Conservation (phyloP, 2,329 filamentous ascomycete genomes). For the Elsinoe fawcettii region DNA sequence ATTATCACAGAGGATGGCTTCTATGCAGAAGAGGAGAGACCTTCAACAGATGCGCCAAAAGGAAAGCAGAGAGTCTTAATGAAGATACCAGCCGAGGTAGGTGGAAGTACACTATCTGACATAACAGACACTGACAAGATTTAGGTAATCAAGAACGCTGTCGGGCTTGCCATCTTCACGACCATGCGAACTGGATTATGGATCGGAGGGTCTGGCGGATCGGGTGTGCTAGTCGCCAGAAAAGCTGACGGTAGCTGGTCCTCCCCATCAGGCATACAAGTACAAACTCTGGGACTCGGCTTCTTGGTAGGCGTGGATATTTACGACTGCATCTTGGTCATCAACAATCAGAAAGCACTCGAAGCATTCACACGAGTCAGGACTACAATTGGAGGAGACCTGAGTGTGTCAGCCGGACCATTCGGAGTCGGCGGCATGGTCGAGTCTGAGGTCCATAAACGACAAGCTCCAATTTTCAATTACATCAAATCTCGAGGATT, state of each 20-base stretch:
- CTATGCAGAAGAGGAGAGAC: slow-evolving; percentile 49
- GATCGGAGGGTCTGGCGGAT: slow-evolving; percentile 84
- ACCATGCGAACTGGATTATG: slow-evolving; percentile 91
- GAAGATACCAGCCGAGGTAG: slow-evolving; percentile 65
- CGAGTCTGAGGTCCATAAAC: slow-evolving; percentile 60
- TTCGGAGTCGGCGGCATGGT: slow-evolving; percentile 67
- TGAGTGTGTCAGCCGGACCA: slow-evolving; percentile 69
- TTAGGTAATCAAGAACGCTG: slow-evolving; percentile 77
- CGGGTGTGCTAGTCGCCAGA: slow-evolving; percentile 75
- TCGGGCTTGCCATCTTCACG: slow-evolving; percentile 87
- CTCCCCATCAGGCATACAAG: slow-evolving; percentile 79
- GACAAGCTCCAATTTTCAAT: slow-evolving; percentile 65
- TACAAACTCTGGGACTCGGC: slow-evolving; percentile 81
- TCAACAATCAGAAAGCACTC: slow-evolving; percentile 77
- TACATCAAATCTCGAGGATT: slow-evolving; percentile 87
- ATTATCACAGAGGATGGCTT: slow-evolving; percentile 54
- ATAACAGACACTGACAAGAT: not conserved
- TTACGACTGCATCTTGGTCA: slow-evolving; percentile 89
- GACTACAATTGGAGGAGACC: slow-evolving; percentile 73
- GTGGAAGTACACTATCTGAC: slow-evolving; percentile 11
- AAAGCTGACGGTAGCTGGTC: slow-evolving; percentile 86
- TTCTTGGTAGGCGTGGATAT: slow-evolving; percentile 90
- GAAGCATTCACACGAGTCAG: slow-evolving; percentile 74
- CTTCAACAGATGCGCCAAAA: slow-evolving; percentile 42
- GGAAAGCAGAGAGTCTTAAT: slow-evolving; percentile 60